These are phyloP conservation scores for Colletotrichum tropicicola DNA, from an alignment of 2,329 filamentous ascomycete genomes.

Conservation along the genomic window DNA sequence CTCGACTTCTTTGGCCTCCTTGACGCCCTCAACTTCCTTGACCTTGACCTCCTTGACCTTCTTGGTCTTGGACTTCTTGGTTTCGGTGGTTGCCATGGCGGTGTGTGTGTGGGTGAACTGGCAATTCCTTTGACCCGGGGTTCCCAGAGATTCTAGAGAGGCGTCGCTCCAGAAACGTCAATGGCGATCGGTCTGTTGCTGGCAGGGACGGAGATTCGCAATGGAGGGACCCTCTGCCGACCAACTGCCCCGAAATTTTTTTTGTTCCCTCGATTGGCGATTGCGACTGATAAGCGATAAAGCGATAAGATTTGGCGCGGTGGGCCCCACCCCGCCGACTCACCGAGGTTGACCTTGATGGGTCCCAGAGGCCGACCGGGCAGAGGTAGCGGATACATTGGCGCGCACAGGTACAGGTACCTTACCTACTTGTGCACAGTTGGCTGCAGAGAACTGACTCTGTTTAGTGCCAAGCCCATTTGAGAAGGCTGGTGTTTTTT, in stretches of 20 bases:
- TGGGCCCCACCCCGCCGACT: neutral
- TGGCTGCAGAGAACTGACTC: slow-evolving; percentile 21
- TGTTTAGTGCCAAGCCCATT: neutral
- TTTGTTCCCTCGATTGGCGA: no score
- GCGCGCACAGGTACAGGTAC: neutral
- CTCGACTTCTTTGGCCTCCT: neutral
- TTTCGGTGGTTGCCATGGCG: slow-evolving; percentile 12
- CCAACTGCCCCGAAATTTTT: slow-evolving; percentile 20
- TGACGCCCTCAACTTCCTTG: neutral
- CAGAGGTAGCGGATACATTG: neutral
- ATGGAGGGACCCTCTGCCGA: neutral
- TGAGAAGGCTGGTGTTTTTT: slow-evolving; percentile 8
- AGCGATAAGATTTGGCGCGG: neutral
- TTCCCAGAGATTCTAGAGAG: no score
- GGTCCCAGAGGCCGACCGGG: no score
- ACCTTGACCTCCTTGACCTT: slow-evolving; percentile 1
- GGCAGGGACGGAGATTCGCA: neutral
- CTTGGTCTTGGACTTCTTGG: slow-evolving; percentile 8
- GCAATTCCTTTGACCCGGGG: no score
- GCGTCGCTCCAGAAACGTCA: no score
- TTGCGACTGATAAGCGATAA: slow-evolving; percentile 25
- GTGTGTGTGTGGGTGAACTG: neutral
- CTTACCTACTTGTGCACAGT: neutral
- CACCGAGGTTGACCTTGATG: slow-evolving; percentile 22
- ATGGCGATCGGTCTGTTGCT: no score